These are phyloP conservation scores for Metschnikowia santaceciliae DNA, from an alignment of 805 yeast species.

Conservation along the genomic window DNA sequence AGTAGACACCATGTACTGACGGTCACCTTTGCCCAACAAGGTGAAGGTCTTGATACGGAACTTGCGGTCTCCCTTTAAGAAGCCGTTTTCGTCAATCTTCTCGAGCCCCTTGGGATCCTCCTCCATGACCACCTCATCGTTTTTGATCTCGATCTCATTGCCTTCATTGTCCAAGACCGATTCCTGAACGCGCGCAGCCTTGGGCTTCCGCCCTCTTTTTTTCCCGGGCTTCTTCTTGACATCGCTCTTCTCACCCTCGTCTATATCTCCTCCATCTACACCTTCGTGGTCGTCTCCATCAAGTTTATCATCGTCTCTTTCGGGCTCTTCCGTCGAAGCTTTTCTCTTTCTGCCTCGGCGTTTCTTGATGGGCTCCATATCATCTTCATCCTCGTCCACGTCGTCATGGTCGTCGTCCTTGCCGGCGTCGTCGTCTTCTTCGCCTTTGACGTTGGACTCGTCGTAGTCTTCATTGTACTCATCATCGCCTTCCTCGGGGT, in stretches of 20 bases:
- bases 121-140: slow-evolving; percentile 71
- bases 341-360: slow-evolving; percentile 16
- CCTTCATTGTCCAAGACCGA: slow-evolving; percentile 63
- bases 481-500: slow-evolving; percentile 19
- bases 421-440: slow-evolving; percentile 16
- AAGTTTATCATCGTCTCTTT: slow-evolving; percentile 10
- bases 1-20: slow-evolving; percentile 84
- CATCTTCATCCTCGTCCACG: slow-evolving; percentile 8
- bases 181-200: slow-evolving; percentile 34
- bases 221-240: slow-evolving; percentile 26
- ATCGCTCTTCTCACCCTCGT: slow-evolving; percentile 11
- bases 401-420: slow-evolving; percentile 15
- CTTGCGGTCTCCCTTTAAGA: slow-evolving; percentile 65
- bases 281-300: not conserved
- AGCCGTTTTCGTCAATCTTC: slow-evolving; percentile 68
- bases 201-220: slow-evolving; percentile 35
- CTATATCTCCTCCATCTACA: slow-evolving; percentile 6
- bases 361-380: slow-evolving; percentile 8
- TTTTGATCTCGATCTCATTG: slow-evolving; percentile 54
- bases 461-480: slow-evolving; percentile 18
- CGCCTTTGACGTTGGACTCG: slow-evolving; percentile 17
- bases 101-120: slow-evolving; percentile 75
- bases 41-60: slow-evolving; percentile 71
- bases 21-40: slow-evolving; percentile 60
- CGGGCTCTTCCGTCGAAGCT: slow-evolving; percentile 16